These are phyloP conservation scores for Passalora sequoiae DNA, from an alignment of 2,329 filamentous ascomycete genomes.

Conservation along the genomic window DNA sequence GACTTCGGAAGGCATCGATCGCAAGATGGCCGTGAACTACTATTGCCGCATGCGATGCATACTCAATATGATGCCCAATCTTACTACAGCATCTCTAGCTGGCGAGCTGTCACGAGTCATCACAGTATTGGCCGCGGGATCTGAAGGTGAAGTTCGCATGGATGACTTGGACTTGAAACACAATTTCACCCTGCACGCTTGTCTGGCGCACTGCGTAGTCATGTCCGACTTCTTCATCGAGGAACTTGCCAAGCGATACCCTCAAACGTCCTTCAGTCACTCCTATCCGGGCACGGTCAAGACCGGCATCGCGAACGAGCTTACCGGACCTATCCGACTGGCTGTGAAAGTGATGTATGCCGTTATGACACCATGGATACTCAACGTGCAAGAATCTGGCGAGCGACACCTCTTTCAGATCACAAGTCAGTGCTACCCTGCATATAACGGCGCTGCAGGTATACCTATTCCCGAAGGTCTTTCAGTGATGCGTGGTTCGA, in stretches of 20 bases:
- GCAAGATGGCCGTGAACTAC: slow-evolving; percentile 48
- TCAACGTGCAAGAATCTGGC: slow-evolving; percentile 40
- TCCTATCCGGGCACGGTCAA: slow-evolving; percentile 46
- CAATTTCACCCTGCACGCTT: slow-evolving; percentile 36
- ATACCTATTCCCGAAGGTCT: slow-evolving; percentile 29
- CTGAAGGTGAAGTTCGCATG: slow-evolving; percentile 47
- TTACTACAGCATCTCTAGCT: slow-evolving; percentile 40
- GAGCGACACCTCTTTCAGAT: slow-evolving; percentile 44
- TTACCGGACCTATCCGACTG: slow-evolving; percentile 31
- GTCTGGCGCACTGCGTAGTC: slow-evolving; percentile 42
- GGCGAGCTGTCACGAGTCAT: slow-evolving; percentile 49
- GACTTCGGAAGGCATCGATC: slow-evolving; percentile 54
- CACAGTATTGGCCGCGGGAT: slow-evolving; percentile 50
- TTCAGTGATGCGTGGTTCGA: slow-evolving; percentile 27
- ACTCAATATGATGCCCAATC: slow-evolving; percentile 52
- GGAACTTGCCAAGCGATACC: slow-evolving; percentile 44
- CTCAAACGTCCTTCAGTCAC: slow-evolving; percentile 48
- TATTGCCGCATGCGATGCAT: slow-evolving; percentile 57
- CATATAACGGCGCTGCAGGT: slow-evolving; percentile 23
- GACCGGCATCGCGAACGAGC: slow-evolving; percentile 40
- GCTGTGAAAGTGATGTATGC: slow-evolving; percentile 34
- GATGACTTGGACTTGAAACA: slow-evolving; percentile 44
- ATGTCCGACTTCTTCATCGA: slow-evolving; percentile 51
- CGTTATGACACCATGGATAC: slow-evolving; percentile 36
- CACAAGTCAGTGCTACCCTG: slow-evolving; percentile 33